Base-by-base conservation (phyloP, 2,329 filamentous ascomycete genomes). In the Arthrobotrys sinensis region DNA sequence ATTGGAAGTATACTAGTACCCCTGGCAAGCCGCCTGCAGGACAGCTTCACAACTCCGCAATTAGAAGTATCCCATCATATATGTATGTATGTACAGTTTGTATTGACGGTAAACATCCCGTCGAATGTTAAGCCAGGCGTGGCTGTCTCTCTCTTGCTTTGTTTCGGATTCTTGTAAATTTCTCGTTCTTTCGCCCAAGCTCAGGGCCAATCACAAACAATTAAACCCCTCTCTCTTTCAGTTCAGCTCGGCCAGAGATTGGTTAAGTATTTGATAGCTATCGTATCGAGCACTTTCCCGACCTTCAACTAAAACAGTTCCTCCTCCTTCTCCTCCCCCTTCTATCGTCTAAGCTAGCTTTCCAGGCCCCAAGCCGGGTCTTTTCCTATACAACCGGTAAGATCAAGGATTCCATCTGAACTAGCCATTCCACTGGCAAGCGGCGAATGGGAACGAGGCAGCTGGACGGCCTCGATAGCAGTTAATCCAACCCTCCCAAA, bases 1-100 rank as follows among this genome's bases (percentile, higher is more conserved):
- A 38, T 14, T 52, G 50, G 53, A 65, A 6, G 36, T 21, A 1
- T 6, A 62, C 19, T 21, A 19, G 28, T 14, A 53, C 53, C 53
- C 66, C 40, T 38, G 45, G 64, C 63, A 53, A 53, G 48, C 36
- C 24, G 36, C 48, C 65, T 76, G 72, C 72, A 76, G 64, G 57
- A 50, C 72, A 70, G 72, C 72, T 70, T 70, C 70, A 66, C 45
- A 34, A 24, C 48, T 50, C 71, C 71, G 66, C 71, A 55, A 75
- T 50, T 32, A 46, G 62, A 7, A 67, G 55, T 32, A 24, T 16
- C 60, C 38, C 14, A 45, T 34, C 36, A 45, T 46, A 45, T 14
- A 28, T 10, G 14, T 16, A 16, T 45, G 11, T 24, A 48, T 48
- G 24, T 50, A 50, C 21, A 21, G 11, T 46, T 3, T 36, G 28